Percentiles rank a stretch among this genome's conserved stretches.
Evolutionary conservation across 805 yeast species (phyloP).

Genomic region (Candida tammaniensis): DNA sequence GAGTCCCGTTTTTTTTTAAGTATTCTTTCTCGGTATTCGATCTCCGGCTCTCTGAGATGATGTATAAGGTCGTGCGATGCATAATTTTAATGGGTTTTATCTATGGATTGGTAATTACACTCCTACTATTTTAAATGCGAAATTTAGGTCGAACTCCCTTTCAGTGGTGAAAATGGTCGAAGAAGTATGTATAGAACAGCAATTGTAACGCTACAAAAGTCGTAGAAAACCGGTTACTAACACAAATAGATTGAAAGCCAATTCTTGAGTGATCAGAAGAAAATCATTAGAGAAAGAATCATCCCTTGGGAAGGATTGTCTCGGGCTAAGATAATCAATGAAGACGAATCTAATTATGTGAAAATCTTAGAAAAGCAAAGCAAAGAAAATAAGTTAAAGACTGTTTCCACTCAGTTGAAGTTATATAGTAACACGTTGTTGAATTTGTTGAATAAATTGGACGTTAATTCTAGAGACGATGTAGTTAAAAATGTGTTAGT

Average conservation of each 20-base stretch:
- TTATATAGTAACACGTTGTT: slow-evolving; percentile 54
- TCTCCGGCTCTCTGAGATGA: neutral
- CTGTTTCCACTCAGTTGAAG: slow-evolving; percentile 44
- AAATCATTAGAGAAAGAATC: slow-evolving; percentile 71
- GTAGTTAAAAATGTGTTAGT: slow-evolving; percentile 64
- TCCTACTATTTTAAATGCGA: slow-evolving; percentile 1
- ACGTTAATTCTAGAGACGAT: slow-evolving; percentile 51
- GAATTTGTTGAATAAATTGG: slow-evolving; percentile 49
- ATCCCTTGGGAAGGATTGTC: slow-evolving; percentile 92
- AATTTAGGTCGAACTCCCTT: slow-evolving; percentile 2
- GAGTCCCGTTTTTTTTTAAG: too few relatives aligned
- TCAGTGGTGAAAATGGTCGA: slow-evolving; percentile 2
- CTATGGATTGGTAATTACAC: too few relatives aligned
- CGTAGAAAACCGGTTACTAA: too few relatives aligned
- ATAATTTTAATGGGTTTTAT: too few relatives aligned
- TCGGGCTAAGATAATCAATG: slow-evolving; percentile 64
- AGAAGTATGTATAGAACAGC: slow-evolving; percentile 7
- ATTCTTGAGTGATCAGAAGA: slow-evolving; percentile 61
- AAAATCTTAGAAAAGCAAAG: slow-evolving; percentile 52
- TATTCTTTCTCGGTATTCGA: neutral
- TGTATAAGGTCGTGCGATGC: neutral
- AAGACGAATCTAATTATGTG: slow-evolving; percentile 63
- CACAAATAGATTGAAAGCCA: slow-evolving; percentile 52
- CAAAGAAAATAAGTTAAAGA: slow-evolving; percentile 37
- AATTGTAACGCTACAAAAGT: too few relatives aligned